Conservation (phyloP, 2,329 filamentous ascomycete genomes). For the Botryotinia narcissicola region DNA sequence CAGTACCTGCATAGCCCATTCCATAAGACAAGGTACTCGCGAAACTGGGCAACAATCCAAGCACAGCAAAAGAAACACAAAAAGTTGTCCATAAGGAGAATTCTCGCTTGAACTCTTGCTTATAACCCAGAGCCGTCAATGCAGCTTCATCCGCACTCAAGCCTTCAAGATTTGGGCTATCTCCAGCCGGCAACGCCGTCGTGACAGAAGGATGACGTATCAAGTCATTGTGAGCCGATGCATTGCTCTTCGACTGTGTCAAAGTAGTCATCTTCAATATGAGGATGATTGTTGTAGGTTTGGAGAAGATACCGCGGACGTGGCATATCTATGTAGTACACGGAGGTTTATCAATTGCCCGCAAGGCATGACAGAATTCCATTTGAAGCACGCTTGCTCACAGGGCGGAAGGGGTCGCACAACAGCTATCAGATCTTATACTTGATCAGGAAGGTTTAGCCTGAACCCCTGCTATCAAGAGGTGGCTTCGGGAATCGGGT, state of each 20-base stretch:
- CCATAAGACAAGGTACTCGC: conserved; percentile 71
- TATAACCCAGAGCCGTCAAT: conserved; percentile 58
- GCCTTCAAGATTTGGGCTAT: conserved; percentile 45
- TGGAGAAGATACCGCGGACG: not conserved
- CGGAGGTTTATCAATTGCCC: not conserved
- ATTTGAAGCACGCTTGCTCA: conserved; percentile 1
- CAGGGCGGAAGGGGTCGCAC: conserved; percentile 12
- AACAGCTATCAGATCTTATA: conserved; percentile 15
- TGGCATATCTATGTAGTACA: conserved; percentile 12
- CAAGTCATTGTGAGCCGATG: conserved; percentile 23
- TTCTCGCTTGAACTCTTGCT: conserved; percentile 57
- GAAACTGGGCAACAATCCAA: conserved; percentile 69
- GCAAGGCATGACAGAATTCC: not conserved
- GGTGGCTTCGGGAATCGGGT: not conserved
- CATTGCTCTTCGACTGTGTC: conserved; percentile 7
- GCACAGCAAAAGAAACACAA: conserved; percentile 70
- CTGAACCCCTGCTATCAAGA: conserved; percentile 13
- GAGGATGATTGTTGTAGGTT: conserved; percentile 2
- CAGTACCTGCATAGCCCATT: conserved; percentile 57
- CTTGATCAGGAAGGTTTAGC: conserved; percentile 18
- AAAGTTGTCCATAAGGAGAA: conserved; percentile 74
- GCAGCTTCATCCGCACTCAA: conserved; percentile 57
- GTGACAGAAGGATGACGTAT: conserved; percentile 42
- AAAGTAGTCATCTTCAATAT: conserved; percentile 16
- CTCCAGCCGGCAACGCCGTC: conserved; percentile 49